Conservation (phyloP, 2,329 filamentous ascomycete species). For the Endocalyx cinctus region DNA sequence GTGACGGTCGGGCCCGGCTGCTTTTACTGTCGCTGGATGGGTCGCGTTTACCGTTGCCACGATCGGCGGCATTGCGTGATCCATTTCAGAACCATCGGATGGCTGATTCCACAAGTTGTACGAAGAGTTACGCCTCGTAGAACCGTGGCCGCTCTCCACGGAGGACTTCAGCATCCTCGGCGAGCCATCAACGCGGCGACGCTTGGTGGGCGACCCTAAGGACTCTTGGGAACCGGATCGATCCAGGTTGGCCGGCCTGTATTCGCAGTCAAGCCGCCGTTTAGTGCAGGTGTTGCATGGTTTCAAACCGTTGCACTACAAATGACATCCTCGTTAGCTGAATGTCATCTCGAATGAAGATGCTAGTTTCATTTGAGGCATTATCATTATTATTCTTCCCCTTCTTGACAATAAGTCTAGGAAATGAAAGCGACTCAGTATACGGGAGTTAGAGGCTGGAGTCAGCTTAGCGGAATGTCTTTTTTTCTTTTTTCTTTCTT, state of each 20-base stretch:
- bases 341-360: too few species aligned
- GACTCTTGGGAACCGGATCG: slow-evolving; percentile 24
- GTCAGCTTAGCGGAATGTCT: too few species aligned
- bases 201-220: slow-evolving; percentile 32
- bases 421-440: too few species aligned
- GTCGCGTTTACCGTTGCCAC: neutral
- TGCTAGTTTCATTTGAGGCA: too few species aligned
- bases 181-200: slow-evolving; percentile 27
- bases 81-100: slow-evolving; percentile 14
- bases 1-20: slow-evolving; percentile 12
- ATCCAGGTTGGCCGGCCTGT: slow-evolving; percentile 31
- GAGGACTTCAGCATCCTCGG: slow-evolving; percentile 19
- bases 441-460: too few species aligned
- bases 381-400: too few species aligned
- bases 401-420: too few species aligned
- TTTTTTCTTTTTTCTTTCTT: too few species aligned
- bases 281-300: slow-evolving; percentile 57
- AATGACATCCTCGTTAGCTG: too few species aligned
- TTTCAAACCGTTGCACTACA: slow-evolving; percentile 21
- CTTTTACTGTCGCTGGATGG: slow-evolving; percentile 16
- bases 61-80: slow-evolving; percentile 2
- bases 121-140: slow-evolving; percentile 14
- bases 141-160: slow-evolving; percentile 25
- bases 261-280: slow-evolving; percentile 41
- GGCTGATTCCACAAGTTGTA: slow-evolving; percentile 20